Percentiles rank a stretch among this genome's conserved stretches.
Evolutionary conservation across 805 yeast species (phyloP).

Genomic region (Kregervanrija delftensis): DNA sequence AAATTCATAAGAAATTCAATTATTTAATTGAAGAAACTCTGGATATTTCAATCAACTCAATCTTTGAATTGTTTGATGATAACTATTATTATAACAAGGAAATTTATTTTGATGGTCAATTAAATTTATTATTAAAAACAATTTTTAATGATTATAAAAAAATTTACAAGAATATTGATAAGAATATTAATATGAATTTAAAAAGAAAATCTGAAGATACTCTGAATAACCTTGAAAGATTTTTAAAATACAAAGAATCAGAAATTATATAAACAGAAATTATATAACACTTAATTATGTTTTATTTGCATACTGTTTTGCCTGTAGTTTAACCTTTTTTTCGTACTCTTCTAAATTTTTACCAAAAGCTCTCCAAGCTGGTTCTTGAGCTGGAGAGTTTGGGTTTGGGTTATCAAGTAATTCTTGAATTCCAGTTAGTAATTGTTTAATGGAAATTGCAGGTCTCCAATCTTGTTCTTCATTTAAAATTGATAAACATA

Average conservation of each 20-base stretch:
- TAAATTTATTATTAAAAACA: constrained; percentile 35
- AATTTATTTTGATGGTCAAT: constrained; percentile 52
- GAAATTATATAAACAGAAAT: constrained; percentile 27
- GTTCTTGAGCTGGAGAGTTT: constrained; percentile 94
- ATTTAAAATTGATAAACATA: constrained; percentile 86
- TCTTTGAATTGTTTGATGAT: constrained; percentile 81
- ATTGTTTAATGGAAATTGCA: constrained; percentile 84
- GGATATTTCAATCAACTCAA: constrained; percentile 53
- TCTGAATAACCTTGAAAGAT: constrained; percentile 58
- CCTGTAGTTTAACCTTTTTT: constrained; percentile 74
- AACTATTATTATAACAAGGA: constrained; percentile 60
- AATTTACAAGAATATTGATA: constrained; percentile 58
- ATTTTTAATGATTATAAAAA: constrained; percentile 43
- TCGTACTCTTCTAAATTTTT: constrained; percentile 66
- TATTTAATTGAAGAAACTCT: constrained; percentile 25
- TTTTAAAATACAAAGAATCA: constrained; percentile 64
- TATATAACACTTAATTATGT: constrained; percentile 6
- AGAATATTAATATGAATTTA: constrained; percentile 48
- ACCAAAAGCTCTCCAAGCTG: constrained; percentile 85
- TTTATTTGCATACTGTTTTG: constrained; percentile 53
- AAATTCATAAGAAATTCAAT: constrained; percentile 20
- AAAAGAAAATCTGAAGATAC: constrained; percentile 64
- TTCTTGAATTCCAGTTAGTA: constrained; percentile 88
- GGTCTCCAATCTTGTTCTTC: constrained; percentile 99
- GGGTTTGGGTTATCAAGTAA: constrained; percentile 87